Conservation (phyloP, 768 basidiomycete species). For the Suillus tomentosus region DNA sequence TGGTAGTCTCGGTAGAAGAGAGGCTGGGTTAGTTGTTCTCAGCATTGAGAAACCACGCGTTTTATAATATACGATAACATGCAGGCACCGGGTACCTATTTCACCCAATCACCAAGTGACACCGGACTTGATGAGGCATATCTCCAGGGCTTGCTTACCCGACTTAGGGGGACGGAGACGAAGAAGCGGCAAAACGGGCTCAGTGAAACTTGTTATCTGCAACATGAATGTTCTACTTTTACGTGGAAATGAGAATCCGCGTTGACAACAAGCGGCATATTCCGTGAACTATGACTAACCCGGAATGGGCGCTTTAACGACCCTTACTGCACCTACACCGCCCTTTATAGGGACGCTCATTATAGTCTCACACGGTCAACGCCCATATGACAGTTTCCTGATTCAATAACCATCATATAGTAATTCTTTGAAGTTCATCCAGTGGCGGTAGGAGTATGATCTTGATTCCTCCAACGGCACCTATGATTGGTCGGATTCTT, state of each 20-base stretch:
- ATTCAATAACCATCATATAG: background rate
- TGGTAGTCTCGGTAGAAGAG: background rate
- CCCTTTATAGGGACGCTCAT: too few species aligned
- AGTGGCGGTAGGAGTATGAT: slow-evolving; percentile 26
- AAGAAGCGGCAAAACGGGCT: slow-evolving; percentile 1
- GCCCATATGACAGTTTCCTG: background rate
- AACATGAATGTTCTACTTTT: background rate
- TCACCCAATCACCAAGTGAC: slow-evolving; percentile 4
- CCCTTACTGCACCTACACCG: background rate
- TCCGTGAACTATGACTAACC: background rate
- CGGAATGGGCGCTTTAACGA: background rate
- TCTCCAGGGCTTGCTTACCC: slow-evolving; percentile 3
- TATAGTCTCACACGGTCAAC: background rate
- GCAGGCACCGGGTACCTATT: background rate
- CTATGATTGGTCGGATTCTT: slow-evolving; percentile 25
- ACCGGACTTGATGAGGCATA: slow-evolving; percentile 7
- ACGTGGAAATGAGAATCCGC: background rate
- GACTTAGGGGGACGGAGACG: background rate
- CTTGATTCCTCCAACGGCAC: slow-evolving; percentile 20
- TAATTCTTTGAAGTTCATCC: background rate
- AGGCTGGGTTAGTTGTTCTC: background rate
- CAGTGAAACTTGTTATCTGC: background rate
- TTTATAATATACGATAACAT: slow-evolving; percentile 4
- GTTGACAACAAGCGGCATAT: background rate
- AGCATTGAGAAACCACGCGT: background rate